Base-by-base conservation (phyloP, 225 moss, liverwort and hornwort species). In the Antitrichia curtipendula region DNA sequence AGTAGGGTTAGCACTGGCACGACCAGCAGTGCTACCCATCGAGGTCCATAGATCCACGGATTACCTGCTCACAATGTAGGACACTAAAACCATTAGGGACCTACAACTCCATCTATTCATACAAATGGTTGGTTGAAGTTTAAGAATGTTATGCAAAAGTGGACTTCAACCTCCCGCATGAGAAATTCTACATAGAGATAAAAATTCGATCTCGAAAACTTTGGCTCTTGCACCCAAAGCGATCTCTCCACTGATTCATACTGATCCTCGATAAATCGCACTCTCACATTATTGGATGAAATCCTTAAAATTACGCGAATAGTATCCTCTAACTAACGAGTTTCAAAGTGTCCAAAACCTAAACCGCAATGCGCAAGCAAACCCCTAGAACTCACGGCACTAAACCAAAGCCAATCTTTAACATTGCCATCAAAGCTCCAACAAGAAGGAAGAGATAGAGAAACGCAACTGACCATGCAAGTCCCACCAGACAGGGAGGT, bases 401-500 rank as follows among this genome's bases (percentile, higher is more conserved):
- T 52, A 68, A 41, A 68, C 21, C 34, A 36, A 70, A 82, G 18
- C 3, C 58, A 59, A 81, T 41, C 57, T 38, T 62, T 11, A 22
- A 54, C 47, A 85, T 58, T 47, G 25, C 7, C 76, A 68, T 53
- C 36, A 36, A 82, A 71, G 49, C 43, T 75, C 18, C 59, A 58
- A n/a, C n/a, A 69, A n/a, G 36, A 56, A 70, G 4, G n/a, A 43
- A 34, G 21, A 45, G 34, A 25, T 21, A 50, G 45, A 73, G 64
- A 25, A 61, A 32, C n/a, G 66, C 43, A 74, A 90, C 91, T 85
- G 59, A 91, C 93, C 93, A 50, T 90, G 27, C 88, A 92, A 90
- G 84, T 92, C 90, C 93, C 93, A 93, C 92, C 92, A 93, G 41
- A 92, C 78, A 64, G 93, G 93, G 27, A 93, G 86, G 53, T 89